Evolutionary conservation across 345 rosid genomes (phyloP), one percentile per base, ranked within the genome.

Genomic region (Populus davidiana): DNA sequence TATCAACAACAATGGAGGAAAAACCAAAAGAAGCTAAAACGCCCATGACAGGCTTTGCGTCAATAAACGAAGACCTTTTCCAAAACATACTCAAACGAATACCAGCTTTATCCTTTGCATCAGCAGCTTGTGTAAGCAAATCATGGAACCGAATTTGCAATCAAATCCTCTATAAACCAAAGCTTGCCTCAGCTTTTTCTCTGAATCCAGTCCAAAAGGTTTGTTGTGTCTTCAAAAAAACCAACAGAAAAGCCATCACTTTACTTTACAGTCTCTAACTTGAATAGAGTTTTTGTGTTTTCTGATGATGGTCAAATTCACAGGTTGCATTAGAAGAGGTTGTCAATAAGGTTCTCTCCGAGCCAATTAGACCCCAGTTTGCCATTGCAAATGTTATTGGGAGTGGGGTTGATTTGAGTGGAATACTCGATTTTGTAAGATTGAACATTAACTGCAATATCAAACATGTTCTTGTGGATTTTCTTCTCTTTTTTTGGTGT

Each of bases 351-450:
- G 92, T 85, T 62, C 82, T 91, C 14, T 86, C 90, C 6, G 78
- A 86, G 77, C 93, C 96, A 2, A 87, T 91, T 44, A 84, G 89
- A 59, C 93, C 93, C 10, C 80, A 90, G 74, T 91, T 91, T 13
- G 92, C 88, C 47, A 81, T 89, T 70, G 91, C 87, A 47, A 77
- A 71, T 36, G 81, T 68, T 25, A 11, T 75, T 69, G 84, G 76
- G 39, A n/a, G 4, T 21, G 76, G 70, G 43, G 67, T 67, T 72
- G 4, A 11, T 71, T 43, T 82, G 50, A 47, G 18, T 73, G n/a
- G 66, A 38, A 13, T 0, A 31, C 87, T 87, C 54, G 39, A 44
- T 27, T 67, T 44, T 59, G 94, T 90, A 82, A 23, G 81, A 21
- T 43, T 21, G n/a, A 17, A 6, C 29, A 1, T 14, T 5, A 5